phyloP scores from a whole-genome alignment of 257 asterid genomes.

The Thymus mandschuricus region DNA sequence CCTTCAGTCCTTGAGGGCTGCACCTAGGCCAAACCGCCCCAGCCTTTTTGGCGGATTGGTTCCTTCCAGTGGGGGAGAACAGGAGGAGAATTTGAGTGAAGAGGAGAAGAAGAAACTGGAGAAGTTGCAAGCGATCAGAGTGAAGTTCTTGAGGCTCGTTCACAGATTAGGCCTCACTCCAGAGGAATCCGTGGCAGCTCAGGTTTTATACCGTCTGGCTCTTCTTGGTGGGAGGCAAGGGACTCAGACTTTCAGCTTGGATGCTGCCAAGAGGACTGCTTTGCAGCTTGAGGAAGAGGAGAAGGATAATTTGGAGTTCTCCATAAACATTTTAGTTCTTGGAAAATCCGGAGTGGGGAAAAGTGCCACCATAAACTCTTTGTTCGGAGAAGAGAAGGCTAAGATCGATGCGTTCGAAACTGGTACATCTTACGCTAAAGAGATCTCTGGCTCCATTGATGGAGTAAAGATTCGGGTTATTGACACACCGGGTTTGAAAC shows the following conservation, averaged over 20 bases:
- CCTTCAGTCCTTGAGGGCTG: slow-evolving; percentile 75
- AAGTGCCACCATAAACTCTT: slow-evolving; percentile 86
- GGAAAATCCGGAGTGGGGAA: slow-evolving; percentile 97
- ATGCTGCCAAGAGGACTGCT: slow-evolving; percentile 75
- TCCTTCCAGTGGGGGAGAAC: slow-evolving; percentile 50
- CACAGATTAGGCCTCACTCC: slow-evolving; percentile 75
- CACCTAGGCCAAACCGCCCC: slow-evolving; percentile 59
- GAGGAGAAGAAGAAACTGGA: slow-evolving; percentile 90
- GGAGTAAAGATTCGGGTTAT: slow-evolving; percentile 77
- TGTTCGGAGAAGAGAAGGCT: slow-evolving; percentile 82
- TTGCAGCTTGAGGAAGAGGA: slow-evolving; percentile 69
- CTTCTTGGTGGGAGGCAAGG: slow-evolving; percentile 84
- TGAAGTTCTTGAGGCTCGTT: slow-evolving; percentile 88
- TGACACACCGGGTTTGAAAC: slow-evolving; percentile 88
- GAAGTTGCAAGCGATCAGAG: slow-evolving; percentile 74
- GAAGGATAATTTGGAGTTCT: slow-evolving; percentile 64
- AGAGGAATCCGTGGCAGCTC: slow-evolving; percentile 81
- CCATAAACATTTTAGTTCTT: slow-evolving; percentile 74
- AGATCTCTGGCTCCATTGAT: slow-evolving; percentile 62
- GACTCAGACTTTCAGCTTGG: slow-evolving; percentile 64
- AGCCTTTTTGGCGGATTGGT: slow-evolving; percentile 50
- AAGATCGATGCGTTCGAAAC: slow-evolving; percentile 70
- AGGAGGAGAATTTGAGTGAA: slow-evolving; percentile 70
- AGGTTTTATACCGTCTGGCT: slow-evolving; percentile 78
- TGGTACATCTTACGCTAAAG: slow-evolving; percentile 62